A percentile compares a stretch with the other conserved stretches of the same genome.
phyloP scores from a whole-genome alignment of 306 rosid genomes.

The Heteromeles arbutifolia region DNA sequence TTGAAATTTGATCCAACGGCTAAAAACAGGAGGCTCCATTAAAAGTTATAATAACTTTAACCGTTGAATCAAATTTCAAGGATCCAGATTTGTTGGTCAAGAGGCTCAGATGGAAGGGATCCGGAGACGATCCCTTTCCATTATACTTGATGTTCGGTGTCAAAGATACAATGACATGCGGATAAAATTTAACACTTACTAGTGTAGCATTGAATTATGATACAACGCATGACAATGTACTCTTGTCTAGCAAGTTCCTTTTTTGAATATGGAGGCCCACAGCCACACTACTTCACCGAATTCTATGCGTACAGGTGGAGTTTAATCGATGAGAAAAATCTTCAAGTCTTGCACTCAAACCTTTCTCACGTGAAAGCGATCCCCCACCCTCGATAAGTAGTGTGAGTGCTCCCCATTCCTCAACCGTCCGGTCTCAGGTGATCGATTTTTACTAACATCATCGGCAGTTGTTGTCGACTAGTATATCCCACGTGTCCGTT shows the following conservation, averaged over 20 bases:
- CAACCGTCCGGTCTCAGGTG: neutral
- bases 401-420: neutral
- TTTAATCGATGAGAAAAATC: neutral
- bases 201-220: accelerated
- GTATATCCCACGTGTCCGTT: neutral
- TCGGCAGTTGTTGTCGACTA: neutral
- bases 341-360: neutral
- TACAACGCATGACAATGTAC: no score
- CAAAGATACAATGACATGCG: no score
- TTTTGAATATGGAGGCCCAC: neutral
- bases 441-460: neutral
- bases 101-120: no score
- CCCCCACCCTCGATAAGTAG: neutral
- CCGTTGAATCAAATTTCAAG: no score
- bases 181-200: accelerated
- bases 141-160: no score
- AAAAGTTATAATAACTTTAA: no score
- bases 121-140: no score
- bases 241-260: accelerated
- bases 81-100: no score
- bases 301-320: neutral
- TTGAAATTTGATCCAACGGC: no score
- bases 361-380: neutral
- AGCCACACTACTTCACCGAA: conserved; percentile 2
- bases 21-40: no score